Conservation (phyloP, 371 early-diverging fungal genomes). For the Umbelopsis sp. region DNA sequence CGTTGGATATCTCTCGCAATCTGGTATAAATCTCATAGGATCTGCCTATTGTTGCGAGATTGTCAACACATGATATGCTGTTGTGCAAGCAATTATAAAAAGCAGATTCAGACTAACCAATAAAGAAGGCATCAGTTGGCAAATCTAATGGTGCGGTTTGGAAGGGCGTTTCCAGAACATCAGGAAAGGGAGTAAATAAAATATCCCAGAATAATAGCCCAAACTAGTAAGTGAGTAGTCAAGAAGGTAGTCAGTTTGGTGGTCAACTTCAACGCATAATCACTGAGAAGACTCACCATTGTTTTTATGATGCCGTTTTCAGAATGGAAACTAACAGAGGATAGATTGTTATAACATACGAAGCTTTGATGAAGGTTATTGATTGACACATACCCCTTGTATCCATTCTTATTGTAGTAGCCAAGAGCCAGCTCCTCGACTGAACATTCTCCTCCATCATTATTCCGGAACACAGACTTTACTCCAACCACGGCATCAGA, state of each 20-base stretch:
- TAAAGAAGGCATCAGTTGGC: constrained; percentile 68
- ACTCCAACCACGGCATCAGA: constrained; percentile 32
- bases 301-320: constrained; percentile 69
- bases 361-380: not conserved
- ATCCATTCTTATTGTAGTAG: constrained; percentile 62
- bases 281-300: constrained; percentile 22
- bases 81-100: not conserved
- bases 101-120: constrained; percentile 32
- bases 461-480: constrained; percentile 52
- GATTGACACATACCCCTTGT: constrained; percentile 42
- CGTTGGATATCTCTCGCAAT: constrained; percentile 49
- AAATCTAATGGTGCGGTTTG: constrained; percentile 77
- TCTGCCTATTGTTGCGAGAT: constrained; percentile 35
- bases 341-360: not conserved
- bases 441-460: constrained; percentile 57
- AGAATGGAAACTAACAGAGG: constrained; percentile 54
- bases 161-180: constrained; percentile 77
- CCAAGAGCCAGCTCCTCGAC: constrained; percentile 66
- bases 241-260: not conserved
- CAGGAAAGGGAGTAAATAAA: constrained; percentile 65
- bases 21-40: constrained; percentile 58
- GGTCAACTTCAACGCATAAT: not conserved
- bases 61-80: not conserved
- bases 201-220: constrained; percentile 76
- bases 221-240: constrained; percentile 34